Evolutionary conservation across 495 filamentous ascomycete species (phyloP), one percentile per base, ranked within the genome.

Genomic region (Lophiostoma macrostomum): DNA sequence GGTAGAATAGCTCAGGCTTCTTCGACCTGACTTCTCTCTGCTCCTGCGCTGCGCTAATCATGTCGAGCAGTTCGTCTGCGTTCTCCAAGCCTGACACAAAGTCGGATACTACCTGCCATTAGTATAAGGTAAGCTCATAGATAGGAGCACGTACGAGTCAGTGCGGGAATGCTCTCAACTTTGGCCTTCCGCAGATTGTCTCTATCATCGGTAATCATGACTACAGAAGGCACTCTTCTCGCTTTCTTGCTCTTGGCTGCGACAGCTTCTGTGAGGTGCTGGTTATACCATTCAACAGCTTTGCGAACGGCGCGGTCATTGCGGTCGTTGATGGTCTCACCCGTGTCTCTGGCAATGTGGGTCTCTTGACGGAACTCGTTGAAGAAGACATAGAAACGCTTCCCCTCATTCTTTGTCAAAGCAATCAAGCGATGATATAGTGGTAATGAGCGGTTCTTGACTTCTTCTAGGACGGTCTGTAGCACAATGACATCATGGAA

Each of bases 371-470:
- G 82, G 65, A 98, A 98, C 51, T 98, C 93, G 69, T 98, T 98
- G 77, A 97, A 97, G 71, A 98, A 98, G 37, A 98, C 87, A 67
- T 96, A 97, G 65, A 95, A 97, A 12, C 91, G 82, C 72, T 97
- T 97, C 29, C 95, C 90, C 63, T 94, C 88, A 61, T 90, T 95
- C 67, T 87, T 94, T 24, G 90, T 94, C 61, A 98, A 73, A 16
- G 83, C 79, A 43, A 96, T 80, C 14, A 97, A 76, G 31, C 93
- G 90, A 64, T 96, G 95, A 74, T 97, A 98, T 42, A 98, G 77
- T 19, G 93, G 93, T 45, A 97, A 68, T 8, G 93, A 97, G 41
- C 91, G 83, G 66, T 96, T 96, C 60, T 87, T 83, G 41, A 98
- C 80, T 71, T 97, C 93, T 69, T 98, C 93, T 18, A 98, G 83